phyloP scores from a whole-genome alignment of 2,329 filamentous ascomycete species.

The Penicillium sp. region DNA sequence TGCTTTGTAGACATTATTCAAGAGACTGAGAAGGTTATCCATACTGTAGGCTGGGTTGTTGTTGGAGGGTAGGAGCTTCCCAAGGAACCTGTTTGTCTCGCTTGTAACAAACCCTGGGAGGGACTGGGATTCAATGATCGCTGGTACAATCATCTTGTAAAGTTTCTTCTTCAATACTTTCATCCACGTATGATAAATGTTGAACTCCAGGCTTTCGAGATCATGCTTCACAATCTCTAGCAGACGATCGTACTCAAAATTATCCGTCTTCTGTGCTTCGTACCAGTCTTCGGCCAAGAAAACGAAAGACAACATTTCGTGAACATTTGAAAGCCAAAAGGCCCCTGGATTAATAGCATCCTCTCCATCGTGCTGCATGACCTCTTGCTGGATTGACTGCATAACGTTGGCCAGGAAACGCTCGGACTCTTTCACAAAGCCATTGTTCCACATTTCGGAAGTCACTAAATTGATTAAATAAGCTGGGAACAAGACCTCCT shows the following conservation, averaged over 20 bases:
- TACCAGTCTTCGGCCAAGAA: conserved; percentile 99
- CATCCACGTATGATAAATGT: conserved; percentile 99
- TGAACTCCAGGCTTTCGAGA: conserved; percentile 94
- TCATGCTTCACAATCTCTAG: conserved; percentile 99
- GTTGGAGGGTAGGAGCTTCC: conserved; percentile 86
- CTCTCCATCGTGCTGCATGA: conserved; percentile 97
- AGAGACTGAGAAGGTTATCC: conserved; percentile 89
- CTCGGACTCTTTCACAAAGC: conserved; percentile 98
- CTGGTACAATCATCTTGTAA: conserved; percentile 98
- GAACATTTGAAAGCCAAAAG: conserved; percentile 98
- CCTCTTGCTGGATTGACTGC: conserved; percentile 98
- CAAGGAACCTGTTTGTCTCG: conserved; percentile 94
- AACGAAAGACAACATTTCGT: conserved; percentile 99
- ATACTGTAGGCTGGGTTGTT: conserved; percentile 92
- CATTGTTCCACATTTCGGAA: conserved; percentile 99
- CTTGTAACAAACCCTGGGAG: conserved; percentile 97
- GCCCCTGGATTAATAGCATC: conserved; percentile 94
- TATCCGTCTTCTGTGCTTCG: conserved; percentile 96
- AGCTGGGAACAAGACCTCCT: conserved; percentile 95
- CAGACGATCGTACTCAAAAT: conserved; percentile 95
- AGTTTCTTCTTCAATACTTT: conserved; percentile 99
- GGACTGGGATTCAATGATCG: conserved; percentile 97
- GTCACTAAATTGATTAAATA: conserved; percentile 99
- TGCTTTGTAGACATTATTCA: conserved; percentile 95
- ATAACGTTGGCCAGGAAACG: conserved; percentile 98